A percentile compares a stretch with the other conserved stretches of the same genome.
phyloP scores from a whole-genome alignment of 2,329 filamentous ascomycete species.

The Bertia moriformis region DNA sequence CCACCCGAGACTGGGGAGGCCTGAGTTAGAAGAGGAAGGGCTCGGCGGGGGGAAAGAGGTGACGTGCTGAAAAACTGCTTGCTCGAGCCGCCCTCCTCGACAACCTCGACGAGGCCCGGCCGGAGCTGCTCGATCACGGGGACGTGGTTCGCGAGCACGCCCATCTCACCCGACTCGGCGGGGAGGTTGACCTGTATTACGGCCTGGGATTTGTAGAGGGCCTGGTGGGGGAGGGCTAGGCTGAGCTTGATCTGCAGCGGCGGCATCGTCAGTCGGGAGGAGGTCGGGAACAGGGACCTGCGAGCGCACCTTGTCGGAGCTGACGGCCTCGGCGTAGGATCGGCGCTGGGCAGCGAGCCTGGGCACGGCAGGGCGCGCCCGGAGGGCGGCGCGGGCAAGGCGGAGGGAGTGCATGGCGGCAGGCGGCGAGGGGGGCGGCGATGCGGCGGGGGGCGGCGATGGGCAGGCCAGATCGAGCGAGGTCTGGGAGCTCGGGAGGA shows the following conservation, averaged over 20 bases:
- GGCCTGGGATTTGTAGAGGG: slow-evolving; percentile 54
- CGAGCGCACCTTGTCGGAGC: slow-evolving; percentile 59
- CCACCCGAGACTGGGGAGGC: slow-evolving; percentile 67
- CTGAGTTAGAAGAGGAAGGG: slow-evolving; percentile 2
- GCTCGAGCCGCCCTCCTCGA: slow-evolving; percentile 76
- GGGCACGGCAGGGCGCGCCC: slow-evolving; percentile 65
- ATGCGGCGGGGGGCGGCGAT: too few species aligned
- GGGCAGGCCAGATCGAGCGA: too few species aligned
- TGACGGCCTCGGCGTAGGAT: slow-evolving; percentile 78
- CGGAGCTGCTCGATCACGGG: slow-evolving; percentile 98
- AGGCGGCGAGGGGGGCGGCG: too few species aligned
- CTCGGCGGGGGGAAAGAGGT: slow-evolving; percentile 4
- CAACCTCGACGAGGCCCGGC: slow-evolving; percentile 85
- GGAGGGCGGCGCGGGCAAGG: slow-evolving; percentile 77
- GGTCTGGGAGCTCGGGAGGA: too few species aligned
- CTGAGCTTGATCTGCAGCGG: slow-evolving; percentile 74
- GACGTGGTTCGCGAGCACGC: slow-evolving; percentile 97
- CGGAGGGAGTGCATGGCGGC: slow-evolving; percentile 84
- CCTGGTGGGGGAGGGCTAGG: slow-evolving; percentile 94
- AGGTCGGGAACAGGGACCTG: slow-evolving; percentile 7
- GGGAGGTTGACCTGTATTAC: slow-evolving; percentile 96
- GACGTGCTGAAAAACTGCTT: slow-evolving; percentile 98
- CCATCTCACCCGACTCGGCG: slow-evolving; percentile 97
- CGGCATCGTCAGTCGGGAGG: slow-evolving; percentile 10
- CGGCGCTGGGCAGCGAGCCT: slow-evolving; percentile 67